These are phyloP conservation scores for Bombardia bombarda DNA, from an alignment of 495 filamentous ascomycete species.

Conservation along the genomic window DNA sequence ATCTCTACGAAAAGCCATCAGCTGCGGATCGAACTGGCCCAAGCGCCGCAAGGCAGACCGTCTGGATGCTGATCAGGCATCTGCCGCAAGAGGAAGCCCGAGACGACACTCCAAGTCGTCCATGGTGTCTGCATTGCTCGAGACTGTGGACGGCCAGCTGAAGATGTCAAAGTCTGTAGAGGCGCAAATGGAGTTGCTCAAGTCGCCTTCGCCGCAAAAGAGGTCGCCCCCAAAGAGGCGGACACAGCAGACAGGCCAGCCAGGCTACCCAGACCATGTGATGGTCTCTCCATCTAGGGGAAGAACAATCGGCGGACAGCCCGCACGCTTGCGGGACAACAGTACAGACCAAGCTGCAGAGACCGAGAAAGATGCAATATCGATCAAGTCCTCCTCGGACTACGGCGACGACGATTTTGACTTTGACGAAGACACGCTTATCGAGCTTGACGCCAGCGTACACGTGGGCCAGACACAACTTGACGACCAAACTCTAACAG, in stretches of 20 bases:
- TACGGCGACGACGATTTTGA: slow-evolving; percentile 42
- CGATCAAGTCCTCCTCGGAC: slow-evolving; percentile 32
- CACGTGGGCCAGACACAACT: slow-evolving; percentile 35
- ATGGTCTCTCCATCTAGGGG: neutral
- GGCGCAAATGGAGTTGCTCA: slow-evolving; percentile 11
- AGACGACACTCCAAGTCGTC: slow-evolving; percentile 39
- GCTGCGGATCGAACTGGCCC: slow-evolving; percentile 64
- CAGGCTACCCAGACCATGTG: neutral
- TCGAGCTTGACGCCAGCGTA: slow-evolving; percentile 43
- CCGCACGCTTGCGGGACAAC: too few species aligned
- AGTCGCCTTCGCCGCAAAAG: slow-evolving; percentile 26
- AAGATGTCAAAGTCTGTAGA: slow-evolving; percentile 20
- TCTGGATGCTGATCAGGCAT: slow-evolving; percentile 7
- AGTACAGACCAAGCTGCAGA: neutral
- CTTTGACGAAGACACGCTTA: slow-evolving; percentile 42
- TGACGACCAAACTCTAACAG: too few species aligned
- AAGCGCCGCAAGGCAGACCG: slow-evolving; percentile 46
- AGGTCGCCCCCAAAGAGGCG: slow-evolving; percentile 1
- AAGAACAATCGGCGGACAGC: too few species aligned
- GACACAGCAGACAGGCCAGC: neutral
- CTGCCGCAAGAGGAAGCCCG: slow-evolving; percentile 7
- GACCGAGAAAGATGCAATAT: neutral
- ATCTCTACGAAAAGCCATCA: slow-evolving; percentile 57
- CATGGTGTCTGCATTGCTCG: slow-evolving; percentile 36
- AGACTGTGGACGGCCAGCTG: slow-evolving; percentile 35